Percentiles rank a stretch among this genome's conserved stretches.
Conservation (phyloP, 305 asterid species). For the Coffea humblotiana region DNA sequence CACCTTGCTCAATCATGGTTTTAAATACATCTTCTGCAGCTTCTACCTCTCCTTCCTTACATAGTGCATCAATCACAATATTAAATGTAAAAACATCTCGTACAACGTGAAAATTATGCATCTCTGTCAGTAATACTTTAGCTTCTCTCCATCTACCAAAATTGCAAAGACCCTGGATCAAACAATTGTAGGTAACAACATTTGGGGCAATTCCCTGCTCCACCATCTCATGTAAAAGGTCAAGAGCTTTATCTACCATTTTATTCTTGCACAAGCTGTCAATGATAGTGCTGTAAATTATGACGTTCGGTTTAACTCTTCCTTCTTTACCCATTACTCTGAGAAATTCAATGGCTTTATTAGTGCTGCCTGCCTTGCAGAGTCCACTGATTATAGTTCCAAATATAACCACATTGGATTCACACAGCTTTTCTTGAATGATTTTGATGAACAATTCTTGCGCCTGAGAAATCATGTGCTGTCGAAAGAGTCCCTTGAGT, state of each 20-base stretch:
- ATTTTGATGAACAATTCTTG: conserved; percentile 16
- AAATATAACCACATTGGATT: conserved; percentile 1
- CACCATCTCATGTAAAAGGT: conserved; percentile 8
- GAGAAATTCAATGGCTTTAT: background rate
- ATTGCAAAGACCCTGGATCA: conserved; percentile 10
- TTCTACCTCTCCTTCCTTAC: conserved; percentile 8
- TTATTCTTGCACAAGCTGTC: conserved; percentile 7
- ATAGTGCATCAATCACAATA: conserved; percentile 11
- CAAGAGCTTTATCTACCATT: conserved; percentile 13
- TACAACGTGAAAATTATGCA: background rate
- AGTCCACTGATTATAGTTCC: conserved; percentile 7
- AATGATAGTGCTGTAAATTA: background rate
- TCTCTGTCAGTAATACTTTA: background rate
- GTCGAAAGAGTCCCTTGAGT: conserved; percentile 7
- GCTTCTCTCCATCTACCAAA: conserved; percentile 5
- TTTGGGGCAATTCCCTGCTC: conserved; percentile 4
- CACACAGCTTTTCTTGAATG: background rate
- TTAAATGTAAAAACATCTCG: background rate
- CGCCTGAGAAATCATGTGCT: conserved; percentile 3
- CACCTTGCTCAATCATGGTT: background rate
- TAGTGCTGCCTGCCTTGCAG: background rate
- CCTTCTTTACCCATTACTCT: background rate
- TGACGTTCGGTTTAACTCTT: background rate
- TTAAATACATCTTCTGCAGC: background rate
- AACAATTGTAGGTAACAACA: conserved; percentile 9